phyloP scores from a whole-genome alignment of 2,329 filamentous ascomycete genomes.

The Aspergillus fumigatus region DNA sequence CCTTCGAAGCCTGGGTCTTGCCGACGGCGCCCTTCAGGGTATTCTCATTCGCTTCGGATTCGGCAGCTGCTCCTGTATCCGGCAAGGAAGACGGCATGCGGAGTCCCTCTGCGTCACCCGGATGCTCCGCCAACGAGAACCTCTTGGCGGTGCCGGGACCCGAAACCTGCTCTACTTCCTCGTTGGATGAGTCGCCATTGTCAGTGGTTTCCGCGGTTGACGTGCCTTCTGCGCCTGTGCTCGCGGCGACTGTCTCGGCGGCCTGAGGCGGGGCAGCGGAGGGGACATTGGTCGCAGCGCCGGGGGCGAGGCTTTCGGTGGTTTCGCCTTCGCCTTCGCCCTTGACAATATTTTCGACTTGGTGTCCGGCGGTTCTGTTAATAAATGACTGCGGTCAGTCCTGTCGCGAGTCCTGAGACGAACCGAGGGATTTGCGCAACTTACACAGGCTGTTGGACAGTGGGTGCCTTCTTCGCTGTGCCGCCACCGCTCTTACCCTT shows the following conservation, averaged over 20 bases:
- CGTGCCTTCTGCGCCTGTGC: slow-evolving; percentile 1
- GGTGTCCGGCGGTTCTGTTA: slow-evolving; percentile 17
- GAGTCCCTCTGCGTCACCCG: not conserved
- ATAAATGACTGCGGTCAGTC: slow-evolving; percentile 3
- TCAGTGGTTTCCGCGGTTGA: slow-evolving; percentile 5
- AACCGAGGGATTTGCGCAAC: not conserved
- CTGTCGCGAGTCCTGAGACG: not conserved
- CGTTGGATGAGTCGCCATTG: slow-evolving; percentile 1
- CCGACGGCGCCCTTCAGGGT: slow-evolving; percentile 16
- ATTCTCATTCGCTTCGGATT: not conserved
- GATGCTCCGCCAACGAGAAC: not conserved
- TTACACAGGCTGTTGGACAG: slow-evolving; percentile 31
- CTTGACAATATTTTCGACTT: slow-evolving; percentile 21
- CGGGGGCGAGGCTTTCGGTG: slow-evolving; percentile 10
- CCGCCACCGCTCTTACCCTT: slow-evolving; percentile 25
- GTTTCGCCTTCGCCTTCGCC: slow-evolving; percentile 16
- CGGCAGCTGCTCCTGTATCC: not conserved
- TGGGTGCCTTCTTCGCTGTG: slow-evolving; percentile 23
- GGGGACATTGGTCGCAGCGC: slow-evolving; percentile 11
- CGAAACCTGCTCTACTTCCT: not conserved
- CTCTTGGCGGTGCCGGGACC: not conserved
- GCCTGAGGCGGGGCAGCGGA: slow-evolving; percentile 6
- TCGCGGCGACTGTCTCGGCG: slow-evolving; percentile 9
- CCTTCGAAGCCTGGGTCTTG: slow-evolving; percentile 21
- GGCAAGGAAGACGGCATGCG: not conserved